Evolutionary conservation across 2,329 filamentous ascomycete genomes (phyloP).

Genomic region (Penicillium fuscoglaucum): DNA sequence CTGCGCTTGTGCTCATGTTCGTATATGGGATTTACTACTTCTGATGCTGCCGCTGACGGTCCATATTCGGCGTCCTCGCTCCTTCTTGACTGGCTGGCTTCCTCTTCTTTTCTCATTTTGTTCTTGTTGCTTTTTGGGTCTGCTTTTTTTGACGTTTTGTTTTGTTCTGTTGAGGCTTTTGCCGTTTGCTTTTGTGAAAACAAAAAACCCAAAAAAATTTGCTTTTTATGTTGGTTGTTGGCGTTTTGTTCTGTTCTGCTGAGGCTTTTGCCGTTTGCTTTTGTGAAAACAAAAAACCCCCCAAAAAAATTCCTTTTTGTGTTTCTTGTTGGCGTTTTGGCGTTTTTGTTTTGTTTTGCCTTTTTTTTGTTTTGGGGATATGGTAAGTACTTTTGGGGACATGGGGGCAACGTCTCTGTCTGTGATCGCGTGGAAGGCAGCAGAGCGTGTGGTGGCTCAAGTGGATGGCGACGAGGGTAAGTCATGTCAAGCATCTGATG

Average conservation of each 20-base stretch:
- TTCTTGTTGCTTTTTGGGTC: background rate
- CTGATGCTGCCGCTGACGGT: background rate
- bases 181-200: slow-evolving; percentile 4
- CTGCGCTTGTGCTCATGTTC: background rate
- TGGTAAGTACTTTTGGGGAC: background rate
- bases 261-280: slow-evolving; percentile 6
- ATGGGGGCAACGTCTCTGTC: background rate
- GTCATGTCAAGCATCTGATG: background rate
- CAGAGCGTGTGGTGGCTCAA: too few species aligned
- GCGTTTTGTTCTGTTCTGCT: background rate
- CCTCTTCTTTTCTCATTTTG: background rate
- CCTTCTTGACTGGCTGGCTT: background rate
- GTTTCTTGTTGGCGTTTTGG: background rate
- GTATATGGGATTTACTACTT: background rate
- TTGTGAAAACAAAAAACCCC: background rate
- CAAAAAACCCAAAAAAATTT: background rate
- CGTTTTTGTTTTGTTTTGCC: background rate
- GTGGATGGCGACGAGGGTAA: background rate
- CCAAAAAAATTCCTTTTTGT: background rate
- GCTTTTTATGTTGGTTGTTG: background rate
- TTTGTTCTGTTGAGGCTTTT: slow-evolving; percentile 2
- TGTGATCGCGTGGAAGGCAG: background rate
- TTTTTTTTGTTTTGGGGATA: background rate
- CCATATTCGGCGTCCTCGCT: background rate
- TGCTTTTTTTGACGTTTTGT: background rate